These are phyloP conservation scores for Paxillus rubicundulus DNA, from an alignment of 768 basidiomycete species.

Conservation along the genomic window DNA sequence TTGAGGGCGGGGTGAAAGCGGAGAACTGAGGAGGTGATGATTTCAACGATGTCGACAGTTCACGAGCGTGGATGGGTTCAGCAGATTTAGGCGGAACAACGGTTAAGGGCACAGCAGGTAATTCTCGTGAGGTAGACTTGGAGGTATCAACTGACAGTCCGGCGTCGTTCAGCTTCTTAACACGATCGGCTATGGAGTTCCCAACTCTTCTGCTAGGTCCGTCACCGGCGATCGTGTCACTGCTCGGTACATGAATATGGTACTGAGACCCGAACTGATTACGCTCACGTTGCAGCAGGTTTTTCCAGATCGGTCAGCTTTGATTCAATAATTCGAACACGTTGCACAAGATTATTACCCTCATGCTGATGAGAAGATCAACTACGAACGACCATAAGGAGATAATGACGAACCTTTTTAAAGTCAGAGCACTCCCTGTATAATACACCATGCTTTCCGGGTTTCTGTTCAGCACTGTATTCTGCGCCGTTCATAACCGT, in stretches of 20 bases:
- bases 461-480: conserved; percentile 47
- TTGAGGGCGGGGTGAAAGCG: conserved; percentile 17
- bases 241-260: conserved; percentile 14
- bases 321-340: conserved; percentile 45
- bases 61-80: conserved; percentile 35
- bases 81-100: conserved; percentile 29
- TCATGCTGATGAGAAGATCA: conserved; percentile 34
- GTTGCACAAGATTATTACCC: conserved; percentile 35
- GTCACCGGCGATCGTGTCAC: conserved; percentile 17
- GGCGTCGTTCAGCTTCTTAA: conserved; percentile 69
- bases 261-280: conserved; percentile 6
- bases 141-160: conserved; percentile 60
- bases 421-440: conserved; percentile 66
- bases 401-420: conserved; percentile 49
- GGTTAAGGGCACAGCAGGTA: conserved; percentile 37
- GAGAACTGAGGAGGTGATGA: conserved; percentile 23
- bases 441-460: conserved; percentile 51
- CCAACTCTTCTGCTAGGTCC: conserved; percentile 47
- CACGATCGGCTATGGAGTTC: conserved; percentile 78
- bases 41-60: conserved; percentile 37
- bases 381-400: conserved; percentile 3
- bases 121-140: conserved; percentile 59
- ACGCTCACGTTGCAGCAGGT: conserved; percentile 30
- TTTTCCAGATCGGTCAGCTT: conserved; percentile 46
- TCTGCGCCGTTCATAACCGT: conserved; percentile 61